phyloP scores from a whole-genome alignment of 371 early-diverging fungal genomes.

The Mucor saturninus region DNA sequence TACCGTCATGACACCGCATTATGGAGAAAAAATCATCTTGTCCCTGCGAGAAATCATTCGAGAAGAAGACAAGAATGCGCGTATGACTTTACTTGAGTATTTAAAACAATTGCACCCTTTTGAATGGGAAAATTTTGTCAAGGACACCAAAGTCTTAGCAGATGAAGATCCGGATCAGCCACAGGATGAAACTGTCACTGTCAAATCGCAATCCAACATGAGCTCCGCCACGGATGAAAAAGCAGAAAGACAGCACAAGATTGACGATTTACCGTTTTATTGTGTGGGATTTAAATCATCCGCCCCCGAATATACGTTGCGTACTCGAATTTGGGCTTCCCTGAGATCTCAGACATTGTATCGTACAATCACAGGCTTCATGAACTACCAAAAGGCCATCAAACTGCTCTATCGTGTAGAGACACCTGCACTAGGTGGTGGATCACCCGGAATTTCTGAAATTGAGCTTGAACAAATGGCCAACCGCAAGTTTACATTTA shows the following conservation, averaged over 20 bases:
- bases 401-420: slow-evolving; percentile 83
- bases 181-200: slow-evolving; percentile 1
- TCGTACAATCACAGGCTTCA: slow-evolving; percentile 87
- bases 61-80: slow-evolving; percentile 80
- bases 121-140: slow-evolving; percentile 92
- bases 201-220: slow-evolving; percentile 12
- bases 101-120: slow-evolving; percentile 80
- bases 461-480: slow-evolving; percentile 73
- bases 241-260: slow-evolving; percentile 57
- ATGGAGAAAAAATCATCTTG: slow-evolving; percentile 86
- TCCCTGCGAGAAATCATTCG: slow-evolving; percentile 83
- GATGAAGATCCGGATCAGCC: slow-evolving; percentile 52
- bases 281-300: slow-evolving; percentile 85
- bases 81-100: slow-evolving; percentile 84
- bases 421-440: slow-evolving; percentile 69
- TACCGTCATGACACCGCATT: slow-evolving; percentile 88
- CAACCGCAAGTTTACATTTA: slow-evolving; percentile 78
- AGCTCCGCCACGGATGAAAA: slow-evolving; percentile 36
- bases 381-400: slow-evolving; percentile 87
- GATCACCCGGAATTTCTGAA: slow-evolving; percentile 34
- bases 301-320: slow-evolving; percentile 80
- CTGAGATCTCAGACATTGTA: slow-evolving; percentile 87
- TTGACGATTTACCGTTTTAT: slow-evolving; percentile 81
- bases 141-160: slow-evolving; percentile 81
- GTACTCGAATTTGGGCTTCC: slow-evolving; percentile 91